These are phyloP conservation scores for Paraleonurus japonicus DNA, from an alignment of 257 asterid species.

Conservation along the genomic window DNA sequence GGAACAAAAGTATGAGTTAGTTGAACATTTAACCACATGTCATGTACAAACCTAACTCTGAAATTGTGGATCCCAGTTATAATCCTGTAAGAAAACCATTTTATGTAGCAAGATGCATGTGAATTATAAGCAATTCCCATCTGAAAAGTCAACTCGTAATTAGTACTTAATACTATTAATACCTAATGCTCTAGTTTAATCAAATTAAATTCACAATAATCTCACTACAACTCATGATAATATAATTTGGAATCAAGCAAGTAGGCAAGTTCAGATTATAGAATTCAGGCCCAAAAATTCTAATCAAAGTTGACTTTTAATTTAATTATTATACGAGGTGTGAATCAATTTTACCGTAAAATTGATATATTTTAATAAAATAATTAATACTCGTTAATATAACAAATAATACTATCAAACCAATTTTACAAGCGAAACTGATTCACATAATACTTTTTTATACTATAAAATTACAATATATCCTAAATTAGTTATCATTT, in stretches of 20 bases:
- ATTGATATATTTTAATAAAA: too few relatives aligned
- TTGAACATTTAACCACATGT: neutral
- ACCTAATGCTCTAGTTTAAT: neutral
- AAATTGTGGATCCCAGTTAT: neutral
- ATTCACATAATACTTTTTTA: too few relatives aligned
- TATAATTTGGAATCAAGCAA: neutral
- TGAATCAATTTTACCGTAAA: too few relatives aligned
- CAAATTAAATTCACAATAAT: slow-evolving; percentile 20
- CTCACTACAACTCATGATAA: neutral
- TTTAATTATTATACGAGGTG: neutral
- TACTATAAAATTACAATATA: neutral
- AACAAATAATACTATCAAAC: too few relatives aligned
- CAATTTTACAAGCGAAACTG: too few relatives aligned
- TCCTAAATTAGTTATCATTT: neutral
- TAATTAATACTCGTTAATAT: too few relatives aligned
- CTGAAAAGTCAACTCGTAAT: slow-evolving; percentile 33
- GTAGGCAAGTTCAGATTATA: neutral
- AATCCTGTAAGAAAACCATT: slow-evolving; percentile 10
- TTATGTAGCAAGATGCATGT: slow-evolving; percentile 1
- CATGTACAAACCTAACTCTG: neutral
- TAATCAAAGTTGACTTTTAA: neutral
- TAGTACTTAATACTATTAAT: neutral
- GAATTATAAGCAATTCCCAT: slow-evolving; percentile 6
- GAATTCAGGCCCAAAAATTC: neutral
- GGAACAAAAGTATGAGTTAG: neutral